A percentile compares a stretch with the other conserved stretches of the same genome.
Conservation (phyloP, 108 stramenopile genomes). For the Skeletonema grethae region DNA sequence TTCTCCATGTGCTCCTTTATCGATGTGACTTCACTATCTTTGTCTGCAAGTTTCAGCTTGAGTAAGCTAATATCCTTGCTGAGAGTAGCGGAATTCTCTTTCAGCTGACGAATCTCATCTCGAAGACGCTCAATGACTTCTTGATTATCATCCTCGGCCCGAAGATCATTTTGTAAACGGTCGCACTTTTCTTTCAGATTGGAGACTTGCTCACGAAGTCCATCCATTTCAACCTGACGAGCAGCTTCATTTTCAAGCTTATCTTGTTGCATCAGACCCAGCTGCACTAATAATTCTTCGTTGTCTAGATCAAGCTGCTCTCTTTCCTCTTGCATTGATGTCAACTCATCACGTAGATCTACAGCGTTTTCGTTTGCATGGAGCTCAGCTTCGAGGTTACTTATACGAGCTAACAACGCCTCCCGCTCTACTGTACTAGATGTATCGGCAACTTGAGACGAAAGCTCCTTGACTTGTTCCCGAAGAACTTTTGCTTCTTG, state of each 20-base stretch:
- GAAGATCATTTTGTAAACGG: conserved; percentile 26
- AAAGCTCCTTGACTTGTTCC: conserved; percentile 22
- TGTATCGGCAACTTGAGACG: conserved; percentile 11
- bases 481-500: conserved; percentile 13
- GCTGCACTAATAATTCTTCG: conserved; percentile 82
- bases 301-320: conserved; percentile 66
- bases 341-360: conserved; percentile 48
- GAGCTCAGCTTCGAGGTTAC: conserved; percentile 38
- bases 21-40: conserved; percentile 39
- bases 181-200: conserved; percentile 20
- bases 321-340: conserved; percentile 51
- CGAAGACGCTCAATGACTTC: conserved; percentile 19
- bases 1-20: conserved; percentile 31
- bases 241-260: conserved; percentile 56
- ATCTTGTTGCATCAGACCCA: conserved; percentile 73
- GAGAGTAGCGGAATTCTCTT: conserved; percentile 22
- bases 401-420: conserved; percentile 25
- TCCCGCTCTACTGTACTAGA: conserved; percentile 28
- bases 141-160: neutral
- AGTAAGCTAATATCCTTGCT: conserved; percentile 41
- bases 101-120: conserved; percentile 21
- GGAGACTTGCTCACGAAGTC: conserved; percentile 32
- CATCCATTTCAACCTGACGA: conserved; percentile 26
- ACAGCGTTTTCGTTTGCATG: conserved; percentile 23
- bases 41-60: conserved; percentile 35